Percentiles rank a stretch among this genome's conserved stretches.
Conservation (phyloP, 257 asterid genomes). For the Ilex asprella region DNA sequence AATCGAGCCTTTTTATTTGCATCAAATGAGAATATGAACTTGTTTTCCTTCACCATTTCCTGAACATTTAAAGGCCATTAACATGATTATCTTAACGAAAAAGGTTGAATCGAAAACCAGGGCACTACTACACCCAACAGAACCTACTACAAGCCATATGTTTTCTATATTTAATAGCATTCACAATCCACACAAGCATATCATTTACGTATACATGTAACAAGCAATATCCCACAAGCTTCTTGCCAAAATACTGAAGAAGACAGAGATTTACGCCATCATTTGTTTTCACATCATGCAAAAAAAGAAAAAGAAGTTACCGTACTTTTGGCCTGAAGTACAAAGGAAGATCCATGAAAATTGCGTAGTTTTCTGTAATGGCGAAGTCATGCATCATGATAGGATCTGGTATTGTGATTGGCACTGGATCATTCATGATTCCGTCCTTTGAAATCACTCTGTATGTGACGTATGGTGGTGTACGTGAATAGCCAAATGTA, state of each 20-base stretch:
- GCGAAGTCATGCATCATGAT: constrained; percentile 99
- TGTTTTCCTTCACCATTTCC: constrained; percentile 92
- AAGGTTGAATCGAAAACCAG: not conserved
- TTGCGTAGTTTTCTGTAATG: constrained; percentile 91
- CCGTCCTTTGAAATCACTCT: constrained; percentile 94
- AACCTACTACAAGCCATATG: not conserved
- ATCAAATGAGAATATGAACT: constrained; percentile 63
- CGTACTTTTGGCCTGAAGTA: constrained; percentile 75
- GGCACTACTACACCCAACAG: not conserved
- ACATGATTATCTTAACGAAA: not conserved
- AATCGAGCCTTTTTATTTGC: constrained; percentile 80
- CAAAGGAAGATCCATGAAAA: constrained; percentile 91
- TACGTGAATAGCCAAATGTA: constrained; percentile 79
- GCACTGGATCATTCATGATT: constrained; percentile 86
- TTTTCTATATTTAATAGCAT: too few relatives aligned
- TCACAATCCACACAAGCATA: not conserved
- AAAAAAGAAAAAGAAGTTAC: too few relatives aligned
- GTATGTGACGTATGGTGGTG: constrained; percentile 76
- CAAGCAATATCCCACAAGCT: not conserved
- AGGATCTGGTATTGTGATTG: constrained; percentile 73
- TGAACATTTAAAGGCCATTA: constrained; percentile 21
- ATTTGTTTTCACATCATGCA: too few relatives aligned
- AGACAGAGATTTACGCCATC: too few relatives aligned
- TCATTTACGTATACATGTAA: not conserved
- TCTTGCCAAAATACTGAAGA: not conserved